Evolutionary conservation across 139 green algal genomes (phyloP), one percentile per base, ranked within the genome.

Genomic region (Marvania coccoides): DNA sequence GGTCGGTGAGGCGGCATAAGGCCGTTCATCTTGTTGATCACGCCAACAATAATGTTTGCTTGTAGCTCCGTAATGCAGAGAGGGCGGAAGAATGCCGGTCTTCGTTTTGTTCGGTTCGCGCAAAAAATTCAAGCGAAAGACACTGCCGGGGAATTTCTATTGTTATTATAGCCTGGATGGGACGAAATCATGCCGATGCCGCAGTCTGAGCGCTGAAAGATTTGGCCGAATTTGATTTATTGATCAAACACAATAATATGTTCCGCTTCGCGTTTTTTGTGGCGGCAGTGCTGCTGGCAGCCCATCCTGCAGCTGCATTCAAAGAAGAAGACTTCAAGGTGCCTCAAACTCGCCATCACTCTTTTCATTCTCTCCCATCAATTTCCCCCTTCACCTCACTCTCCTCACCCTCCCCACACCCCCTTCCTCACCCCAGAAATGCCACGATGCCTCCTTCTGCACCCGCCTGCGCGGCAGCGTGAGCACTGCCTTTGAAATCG

Each of bases 271-370:
- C 12, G 9, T 59, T 59, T 59, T 8, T 12, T 59, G 19, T 59
- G 48, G 9, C 12, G n/a, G n/a, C n/a, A n/a, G n/a, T n/a, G n/a
- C n/a, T n/a, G n/a, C n/a, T n/a, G n/a, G n/a, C n/a, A 23, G 9
- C 12, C 10, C 48, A 59, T 12, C 39, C 15, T 6, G 42, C 35
- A 1, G 12, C 15, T 24, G 86, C 70, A 1, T 97, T 98, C 78
- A 98, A 98, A 70, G 78, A 80, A 23, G 71, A 96, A 2, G 92
- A 98, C 34, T 97, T 98, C 75, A 96, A 96, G 85, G 78, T 69
- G 26, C 29, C 38, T 37, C 2, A 19, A 23, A 28, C 31, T 56
- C 29, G 40, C 31, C 40, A 47, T 34, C 46, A 1, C 46, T 38
- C 40, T 28, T 6, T 37, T 23, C 24, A 15, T 57, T 15, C 34